Evolutionary conservation across 169 alveolate genomes (phyloP), one percentile per base, ranked within the genome.

Genomic region (Eimeria mitis): DNA sequence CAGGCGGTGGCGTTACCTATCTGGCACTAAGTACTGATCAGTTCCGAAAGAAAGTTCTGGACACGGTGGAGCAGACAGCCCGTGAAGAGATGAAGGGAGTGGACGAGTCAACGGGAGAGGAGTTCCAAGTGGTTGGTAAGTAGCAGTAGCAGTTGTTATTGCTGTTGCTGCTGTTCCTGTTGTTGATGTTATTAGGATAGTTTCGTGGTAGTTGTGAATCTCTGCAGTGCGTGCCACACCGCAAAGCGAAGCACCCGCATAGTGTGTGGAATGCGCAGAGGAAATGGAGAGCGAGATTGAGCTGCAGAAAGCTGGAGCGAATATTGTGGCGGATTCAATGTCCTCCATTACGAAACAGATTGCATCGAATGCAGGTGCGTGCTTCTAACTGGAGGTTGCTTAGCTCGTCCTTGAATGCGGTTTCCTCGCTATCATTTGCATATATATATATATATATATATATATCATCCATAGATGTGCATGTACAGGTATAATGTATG

Each of bases 1-100:
- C 99, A 25, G 99, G 99, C 23, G 99, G 99, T n/a, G 99, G 99
- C 31, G 99, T 98, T 25, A 97, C 99, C 11, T 98, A 97, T 89
- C 96, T 98, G 31, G 98, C 97, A 63, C 97, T 98, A 94, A 97
- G 97, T 47, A 97, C 97, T 34, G 97, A 97, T 3, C 97, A 95
- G 31, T 98, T 97, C 89, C 59, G 95, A 84, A 84, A 88, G 37
- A 97, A 97, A 88, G 97, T 97, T 54, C 89, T 96, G 91, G 96
- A 97, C 75, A 89, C 95, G 61, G 97, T 98, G 78, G 98, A 97
- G 84, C 97, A 96, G 70, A 61, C 97, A n/a, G 98, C 97, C 21
- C 94, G 94, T 31, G 88, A 54, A 81, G 98, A 97, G 65, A 75
- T 95, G 96, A 75, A 49, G 61, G 78, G 94, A 56, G 96, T 63